phyloP scores from a whole-genome alignment of 305 asterid genomes.

The Fraxinus xanthoxyloides region DNA sequence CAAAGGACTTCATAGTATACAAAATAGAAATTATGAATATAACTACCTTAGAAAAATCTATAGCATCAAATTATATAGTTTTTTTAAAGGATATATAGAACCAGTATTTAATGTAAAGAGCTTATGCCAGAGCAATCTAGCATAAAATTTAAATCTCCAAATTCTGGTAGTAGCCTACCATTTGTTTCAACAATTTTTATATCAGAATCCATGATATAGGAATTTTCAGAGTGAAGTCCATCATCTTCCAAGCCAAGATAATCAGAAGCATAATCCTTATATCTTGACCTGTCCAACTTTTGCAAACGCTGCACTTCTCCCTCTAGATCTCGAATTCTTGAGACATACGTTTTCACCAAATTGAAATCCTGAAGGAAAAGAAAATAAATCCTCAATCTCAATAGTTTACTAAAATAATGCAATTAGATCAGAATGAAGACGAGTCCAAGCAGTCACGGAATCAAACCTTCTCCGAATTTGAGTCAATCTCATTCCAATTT shows the following conservation, averaged over 20 bases:
- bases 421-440: not conserved
- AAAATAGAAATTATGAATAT: no score
- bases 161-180: slow-evolving; percentile 44
- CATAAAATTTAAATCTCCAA: slow-evolving; percentile 8
- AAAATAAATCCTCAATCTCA: not conserved
- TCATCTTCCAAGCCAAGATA: slow-evolving; percentile 52
- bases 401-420: slow-evolving; percentile 3
- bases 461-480: slow-evolving; percentile 55
- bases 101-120: not conserved
- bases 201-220: slow-evolving; percentile 48
- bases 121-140: not conserved
- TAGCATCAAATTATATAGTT: not conserved
- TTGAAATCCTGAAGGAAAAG: slow-evolving; percentile 54
- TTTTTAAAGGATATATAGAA: slow-evolving; percentile 1
- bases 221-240: slow-evolving; percentile 43
- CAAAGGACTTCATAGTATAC: slow-evolving; percentile 1
- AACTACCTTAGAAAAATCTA: slow-evolving; percentile 10
- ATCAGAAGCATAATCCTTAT: slow-evolving; percentile 33
- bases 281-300: slow-evolving; percentile 41
- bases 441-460: slow-evolving; percentile 7
- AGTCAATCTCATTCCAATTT: slow-evolving; percentile 57
- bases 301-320: slow-evolving; percentile 53
- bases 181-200: slow-evolving; percentile 44
- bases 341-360: slow-evolving; percentile 62
- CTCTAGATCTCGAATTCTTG: slow-evolving; percentile 80